A percentile compares a stretch with the other conserved stretches of the same genome.
Evolutionary conservation across 2,329 filamentous ascomycete species (phyloP).

Genomic region (Curvularia eragrostidis): DNA sequence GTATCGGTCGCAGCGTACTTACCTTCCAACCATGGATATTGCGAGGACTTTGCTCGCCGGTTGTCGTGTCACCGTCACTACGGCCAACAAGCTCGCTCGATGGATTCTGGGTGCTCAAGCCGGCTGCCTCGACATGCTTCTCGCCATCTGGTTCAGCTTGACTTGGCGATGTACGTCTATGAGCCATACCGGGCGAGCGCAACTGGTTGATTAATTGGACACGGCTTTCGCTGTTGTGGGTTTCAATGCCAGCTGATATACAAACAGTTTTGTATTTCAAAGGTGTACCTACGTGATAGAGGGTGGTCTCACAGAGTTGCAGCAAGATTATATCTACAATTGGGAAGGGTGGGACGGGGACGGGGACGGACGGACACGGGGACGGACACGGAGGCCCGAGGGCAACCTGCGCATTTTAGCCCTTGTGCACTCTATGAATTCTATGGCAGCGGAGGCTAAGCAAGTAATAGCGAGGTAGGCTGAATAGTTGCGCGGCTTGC

Average conservation of each 20-base stretch:
- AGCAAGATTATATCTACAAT: neutral
- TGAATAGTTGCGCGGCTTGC: too few species aligned
- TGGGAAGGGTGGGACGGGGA: neutral
- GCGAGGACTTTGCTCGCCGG: neutral
- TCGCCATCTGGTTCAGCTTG: neutral
- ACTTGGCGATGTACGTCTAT: neutral
- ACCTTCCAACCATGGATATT: conserved; percentile 8
- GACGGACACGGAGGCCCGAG: conserved; percentile 1
- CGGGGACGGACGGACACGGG: conserved; percentile 3
- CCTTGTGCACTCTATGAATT: too few species aligned
- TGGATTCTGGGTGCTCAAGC: neutral
- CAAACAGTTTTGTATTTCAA: neutral
- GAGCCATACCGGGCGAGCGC: neutral
- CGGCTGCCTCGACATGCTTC: neutral
- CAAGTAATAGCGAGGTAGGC: too few species aligned
- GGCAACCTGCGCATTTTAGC: too few species aligned
- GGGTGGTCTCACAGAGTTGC: neutral
- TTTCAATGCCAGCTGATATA: neutral
- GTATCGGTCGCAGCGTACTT: neutral
- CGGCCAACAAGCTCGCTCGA: neutral
- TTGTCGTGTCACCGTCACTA: neutral
- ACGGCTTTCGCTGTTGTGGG: neutral
- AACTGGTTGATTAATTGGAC: neutral
- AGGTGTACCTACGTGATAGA: neutral
- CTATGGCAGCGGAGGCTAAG: too few species aligned